These are phyloP conservation scores for Dothistroma pini DNA, from an alignment of 2,329 filamentous ascomycete species.

Conservation along the genomic window DNA sequence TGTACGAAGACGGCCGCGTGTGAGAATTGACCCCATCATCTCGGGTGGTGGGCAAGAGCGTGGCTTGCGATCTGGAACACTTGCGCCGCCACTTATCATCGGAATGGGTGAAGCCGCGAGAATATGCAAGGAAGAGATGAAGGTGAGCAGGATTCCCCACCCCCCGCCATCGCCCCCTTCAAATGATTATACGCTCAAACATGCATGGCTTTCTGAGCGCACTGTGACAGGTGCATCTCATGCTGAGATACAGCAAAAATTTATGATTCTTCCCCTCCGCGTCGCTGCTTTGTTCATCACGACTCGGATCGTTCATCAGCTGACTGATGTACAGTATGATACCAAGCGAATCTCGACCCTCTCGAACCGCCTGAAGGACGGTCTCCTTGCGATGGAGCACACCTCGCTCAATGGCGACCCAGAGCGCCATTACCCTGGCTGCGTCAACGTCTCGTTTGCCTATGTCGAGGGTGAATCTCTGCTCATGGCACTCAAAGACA, in stretches of 20 bases:
- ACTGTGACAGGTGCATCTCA: conserved; percentile 52
- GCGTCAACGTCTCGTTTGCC: conserved; percentile 96
- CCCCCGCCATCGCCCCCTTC: conserved; percentile 15
- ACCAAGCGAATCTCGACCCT: conserved; percentile 76
- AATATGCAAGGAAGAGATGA: conserved; percentile 84
- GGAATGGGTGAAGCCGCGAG: conserved; percentile 95
- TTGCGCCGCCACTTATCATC: conserved; percentile 82
- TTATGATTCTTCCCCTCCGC: conserved; percentile 48
- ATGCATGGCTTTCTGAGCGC: conserved; percentile 88
- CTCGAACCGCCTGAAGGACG: conserved; percentile 77
- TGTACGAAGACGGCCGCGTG: conserved; percentile 84
- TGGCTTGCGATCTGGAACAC: conserved; percentile 87
- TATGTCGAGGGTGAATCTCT: conserved; percentile 98
- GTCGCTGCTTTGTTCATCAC: neutral
- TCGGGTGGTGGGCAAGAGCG: conserved; percentile 94
- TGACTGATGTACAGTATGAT: conserved; percentile 67
- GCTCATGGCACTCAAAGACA: conserved; percentile 97
- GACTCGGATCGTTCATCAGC: conserved; percentile 20
- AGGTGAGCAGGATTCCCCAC: conserved; percentile 58
- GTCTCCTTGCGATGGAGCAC: conserved; percentile 85
- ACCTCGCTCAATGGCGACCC: conserved; percentile 86
- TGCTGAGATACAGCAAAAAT: conserved; percentile 60
- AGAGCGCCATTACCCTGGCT: conserved; percentile 84
- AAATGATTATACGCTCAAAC: conserved; percentile 79
- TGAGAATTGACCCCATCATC: conserved; percentile 93